These are phyloP conservation scores for Umbelopsis vinacea DNA, from an alignment of 192 early-diverging fungal species.

Conservation along the genomic window DNA sequence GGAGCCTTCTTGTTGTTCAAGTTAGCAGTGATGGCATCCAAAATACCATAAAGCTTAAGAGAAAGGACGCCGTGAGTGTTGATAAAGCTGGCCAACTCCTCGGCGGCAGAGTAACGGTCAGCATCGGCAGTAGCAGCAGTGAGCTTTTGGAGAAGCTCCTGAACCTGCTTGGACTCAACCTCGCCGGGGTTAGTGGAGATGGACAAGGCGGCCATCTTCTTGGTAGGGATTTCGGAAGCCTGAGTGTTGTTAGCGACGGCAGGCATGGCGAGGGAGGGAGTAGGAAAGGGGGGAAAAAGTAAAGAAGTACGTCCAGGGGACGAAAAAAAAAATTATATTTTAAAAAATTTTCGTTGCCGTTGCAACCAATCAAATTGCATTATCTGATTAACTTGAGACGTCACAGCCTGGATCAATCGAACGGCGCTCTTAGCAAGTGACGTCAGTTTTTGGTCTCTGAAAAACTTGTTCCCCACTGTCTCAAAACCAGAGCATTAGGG, in stretches of 20 bases:
- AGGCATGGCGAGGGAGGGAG: conserved; percentile 22
- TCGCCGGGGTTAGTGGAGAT: conserved; percentile 24
- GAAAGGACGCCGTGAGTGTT: conserved; percentile 62
- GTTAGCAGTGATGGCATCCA: conserved; percentile 61
- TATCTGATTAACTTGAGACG: not conserved
- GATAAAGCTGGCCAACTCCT: conserved; percentile 34
- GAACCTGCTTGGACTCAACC: conserved; percentile 30
- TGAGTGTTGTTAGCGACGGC: conserved; percentile 25
- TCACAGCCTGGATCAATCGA: not conserved
- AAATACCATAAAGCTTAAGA: conserved; percentile 64
- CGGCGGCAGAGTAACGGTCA: conserved; percentile 30
- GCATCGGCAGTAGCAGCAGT: conserved; percentile 21
- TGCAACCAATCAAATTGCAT: not conserved
- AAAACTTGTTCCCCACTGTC: too few relatives aligned
- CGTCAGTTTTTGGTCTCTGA: not conserved
- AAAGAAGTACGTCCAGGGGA: not conserved
- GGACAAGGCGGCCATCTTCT: conserved; percentile 28
- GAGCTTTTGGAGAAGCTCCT: conserved; percentile 35
- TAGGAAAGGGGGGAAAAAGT: conserved; percentile 3
- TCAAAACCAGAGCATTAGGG: too few relatives aligned
- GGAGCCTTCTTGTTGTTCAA: conserved; percentile 73
- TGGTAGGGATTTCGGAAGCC: conserved; percentile 24
- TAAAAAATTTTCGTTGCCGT: conserved; percentile 15
- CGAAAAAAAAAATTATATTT: conserved; percentile 18
- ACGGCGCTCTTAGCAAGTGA: not conserved